A percentile compares a stretch with the other conserved stretches of the same genome.
Conservation (phyloP, 2,329 filamentous ascomycete species). For the Aspergillus pseudonomiae region DNA sequence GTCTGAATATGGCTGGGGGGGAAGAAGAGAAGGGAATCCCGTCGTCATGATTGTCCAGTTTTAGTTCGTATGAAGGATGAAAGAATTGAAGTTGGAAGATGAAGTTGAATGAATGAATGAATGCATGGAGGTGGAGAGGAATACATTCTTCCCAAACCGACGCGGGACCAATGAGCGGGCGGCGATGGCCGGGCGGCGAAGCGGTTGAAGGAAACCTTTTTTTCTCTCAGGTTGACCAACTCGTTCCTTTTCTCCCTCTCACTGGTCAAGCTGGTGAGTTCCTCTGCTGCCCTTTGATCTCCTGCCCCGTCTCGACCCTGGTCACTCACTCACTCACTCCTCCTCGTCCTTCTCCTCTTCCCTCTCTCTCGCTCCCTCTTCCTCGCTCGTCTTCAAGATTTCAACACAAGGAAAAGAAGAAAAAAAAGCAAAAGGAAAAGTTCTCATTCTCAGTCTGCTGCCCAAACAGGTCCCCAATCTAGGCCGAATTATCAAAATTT, state of each 20-base stretch:
- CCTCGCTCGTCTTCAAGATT: neutral
- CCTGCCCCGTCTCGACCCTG: neutral
- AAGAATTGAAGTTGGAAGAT: neutral
- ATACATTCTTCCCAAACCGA: neutral
- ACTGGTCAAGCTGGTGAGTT: constrained; percentile 1
- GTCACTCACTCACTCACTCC: neutral
- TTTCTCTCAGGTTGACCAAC: too few species aligned
- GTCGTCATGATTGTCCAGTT: too few species aligned
- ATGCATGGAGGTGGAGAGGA: neutral
- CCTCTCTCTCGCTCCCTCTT: constrained; percentile 1
- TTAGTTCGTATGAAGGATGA: neutral
- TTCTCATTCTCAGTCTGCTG: constrained; percentile 9
- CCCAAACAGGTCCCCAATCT: neutral
- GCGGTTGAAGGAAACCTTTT: neutral
- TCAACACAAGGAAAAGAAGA: neutral
- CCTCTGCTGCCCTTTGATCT: constrained; percentile 3
- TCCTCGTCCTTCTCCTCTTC: neutral
- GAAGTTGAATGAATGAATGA: neutral
- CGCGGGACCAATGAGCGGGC: neutral
- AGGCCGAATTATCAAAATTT: constrained; percentile 1
- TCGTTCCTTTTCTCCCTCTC: neutral
- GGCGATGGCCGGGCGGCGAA: neutral
- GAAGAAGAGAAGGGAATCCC: too few species aligned
- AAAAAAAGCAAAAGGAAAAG: neutral
- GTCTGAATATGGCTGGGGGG: too few species aligned